These are phyloP conservation scores for Candida oleophila DNA, from an alignment of 805 yeast species.

Conservation along the genomic window DNA sequence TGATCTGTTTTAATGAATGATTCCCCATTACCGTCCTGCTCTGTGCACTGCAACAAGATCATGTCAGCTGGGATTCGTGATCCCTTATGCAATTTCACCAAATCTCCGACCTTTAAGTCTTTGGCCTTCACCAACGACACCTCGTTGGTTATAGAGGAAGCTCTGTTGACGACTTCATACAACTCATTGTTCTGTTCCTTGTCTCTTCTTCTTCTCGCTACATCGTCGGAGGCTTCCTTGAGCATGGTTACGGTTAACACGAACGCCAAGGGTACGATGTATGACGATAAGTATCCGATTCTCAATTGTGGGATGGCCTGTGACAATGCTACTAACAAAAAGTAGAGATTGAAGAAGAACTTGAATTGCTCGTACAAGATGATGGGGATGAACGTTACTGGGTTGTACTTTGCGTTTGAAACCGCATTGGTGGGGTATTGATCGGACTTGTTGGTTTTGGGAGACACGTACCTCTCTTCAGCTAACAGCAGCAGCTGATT, in stretches of 20 bases:
- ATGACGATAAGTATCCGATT: conserved; percentile 90
- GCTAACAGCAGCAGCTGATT: not conserved
- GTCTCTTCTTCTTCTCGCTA: conserved; percentile 87
- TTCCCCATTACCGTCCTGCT: conserved; percentile 71
- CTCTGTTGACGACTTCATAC: conserved; percentile 61
- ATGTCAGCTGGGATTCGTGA: conserved; percentile 92
- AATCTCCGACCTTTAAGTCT: conserved; percentile 80
- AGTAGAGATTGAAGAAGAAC: conserved; percentile 91
- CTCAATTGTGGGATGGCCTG: conserved; percentile 87
- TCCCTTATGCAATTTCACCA: conserved; percentile 76
- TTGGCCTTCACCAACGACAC: conserved; percentile 44
- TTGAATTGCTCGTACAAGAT: conserved; percentile 94
- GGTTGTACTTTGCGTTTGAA: conserved; percentile 92
- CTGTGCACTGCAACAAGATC: conserved; percentile 76
- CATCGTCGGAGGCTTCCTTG: conserved; percentile 94
- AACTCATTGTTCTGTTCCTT: conserved; percentile 81
- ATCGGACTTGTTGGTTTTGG: conserved; percentile 30
- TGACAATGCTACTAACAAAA: conserved; percentile 88
- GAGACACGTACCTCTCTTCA: conserved; percentile 39
- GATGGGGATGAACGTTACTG: conserved; percentile 82
- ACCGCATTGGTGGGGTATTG: conserved; percentile 68
- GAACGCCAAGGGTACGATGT: conserved; percentile 91
- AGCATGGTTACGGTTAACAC: conserved; percentile 90
- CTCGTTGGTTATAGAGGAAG: conserved; percentile 15
- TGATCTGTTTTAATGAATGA: conserved; percentile 95